Base-by-base conservation (phyloP, 257 asterid genomes). In the Ehretia macrophylla region DNA sequence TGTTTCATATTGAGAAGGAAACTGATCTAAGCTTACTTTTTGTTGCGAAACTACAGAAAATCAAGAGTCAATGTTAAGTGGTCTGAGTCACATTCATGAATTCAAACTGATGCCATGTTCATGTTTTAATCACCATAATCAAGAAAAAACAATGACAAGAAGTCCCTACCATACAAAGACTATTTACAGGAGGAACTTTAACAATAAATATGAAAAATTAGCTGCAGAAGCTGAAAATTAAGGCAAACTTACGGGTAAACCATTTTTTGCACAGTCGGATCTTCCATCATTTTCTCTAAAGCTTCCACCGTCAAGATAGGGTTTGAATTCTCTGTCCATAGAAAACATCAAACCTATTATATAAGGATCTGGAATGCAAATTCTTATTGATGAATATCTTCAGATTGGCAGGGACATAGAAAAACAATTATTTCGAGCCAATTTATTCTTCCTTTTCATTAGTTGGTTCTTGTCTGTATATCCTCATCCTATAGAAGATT, bases 251-350 rank as follows among this genome's bases (percentile, higher is more conserved):
- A 93, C 99, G 97, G 99, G 73, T 64, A 93, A 72, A 93, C 95
- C 99, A 93, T 93, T 71, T 93, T 74, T 67, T 93, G 99, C 59
- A 93, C 96, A 1, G 89, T 81, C 59, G 99, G 97, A 66, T 93
- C 97, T 78, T 93, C 99, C 99, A 93, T 85, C 99, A 93, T 93
- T 77, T 93, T 86, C 79, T 93, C 99, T 78, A 93, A 76, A 61
- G 96, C 92, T 47, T 93, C 99, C 68, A 93, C 99, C 8, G 96
- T 81, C 81, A 93, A 12, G 53, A 77, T 80, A 56, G 96, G 84
- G 68, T 62, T 68, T 64, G 77, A 48, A 60, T 67, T 59, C 55
- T 76, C 96, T 93, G 86, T 50, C 62, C 71, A 73, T 63, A 37
- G 32, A 65, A 65, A 56, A 11, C 37, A 54, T n/a, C 54, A 63